phyloP scores from a whole-genome alignment of 495 filamentous ascomycete genomes.

The Neurospora sp. region DNA sequence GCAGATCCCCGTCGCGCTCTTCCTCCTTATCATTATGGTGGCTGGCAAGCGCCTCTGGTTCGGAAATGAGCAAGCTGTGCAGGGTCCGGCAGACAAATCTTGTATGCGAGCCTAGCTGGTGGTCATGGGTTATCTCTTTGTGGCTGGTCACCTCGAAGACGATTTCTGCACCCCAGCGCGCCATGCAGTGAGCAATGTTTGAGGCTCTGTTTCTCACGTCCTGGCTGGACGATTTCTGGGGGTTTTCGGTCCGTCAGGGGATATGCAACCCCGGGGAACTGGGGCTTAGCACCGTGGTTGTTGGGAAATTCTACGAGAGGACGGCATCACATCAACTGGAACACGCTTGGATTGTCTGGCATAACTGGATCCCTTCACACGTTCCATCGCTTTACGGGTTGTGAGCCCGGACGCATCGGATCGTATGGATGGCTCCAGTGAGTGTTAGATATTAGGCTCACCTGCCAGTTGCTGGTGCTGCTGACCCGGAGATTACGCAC shows the following conservation, averaged over 20 bases:
- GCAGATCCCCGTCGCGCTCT: conserved; percentile 33
- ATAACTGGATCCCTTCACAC: conserved; percentile 6
- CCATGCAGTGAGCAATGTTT: conserved; percentile 24
- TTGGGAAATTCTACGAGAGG: not conserved
- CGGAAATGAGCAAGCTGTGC: conserved; percentile 9
- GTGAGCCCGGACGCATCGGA: conserved; percentile 1
- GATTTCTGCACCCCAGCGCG: conserved; percentile 16
- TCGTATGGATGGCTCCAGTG: conserved; percentile 11
- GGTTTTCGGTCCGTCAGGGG: not conserved
- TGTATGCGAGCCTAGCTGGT: conserved; percentile 4
- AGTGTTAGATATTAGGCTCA: conserved; percentile 12
- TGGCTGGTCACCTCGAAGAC: conserved; percentile 24
- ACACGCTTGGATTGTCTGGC: not conserved
- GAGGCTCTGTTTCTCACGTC: conserved; percentile 2
- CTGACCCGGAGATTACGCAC: conserved; percentile 12
- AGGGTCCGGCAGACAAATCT: conserved; percentile 13
- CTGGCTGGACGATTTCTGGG: conserved; percentile 3
- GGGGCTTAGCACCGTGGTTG: not conserved
- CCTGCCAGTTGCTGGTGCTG: conserved; percentile 20
- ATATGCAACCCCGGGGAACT: not conserved
- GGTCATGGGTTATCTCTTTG: conserved; percentile 9
- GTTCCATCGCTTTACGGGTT: conserved; percentile 4
- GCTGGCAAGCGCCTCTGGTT: conserved; percentile 44
- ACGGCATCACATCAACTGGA: not conserved
- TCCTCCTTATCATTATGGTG: conserved; percentile 27